Base-by-base conservation (phyloP, 1,284 basidiomycete species). In the Pseudozyma pruni region DNA sequence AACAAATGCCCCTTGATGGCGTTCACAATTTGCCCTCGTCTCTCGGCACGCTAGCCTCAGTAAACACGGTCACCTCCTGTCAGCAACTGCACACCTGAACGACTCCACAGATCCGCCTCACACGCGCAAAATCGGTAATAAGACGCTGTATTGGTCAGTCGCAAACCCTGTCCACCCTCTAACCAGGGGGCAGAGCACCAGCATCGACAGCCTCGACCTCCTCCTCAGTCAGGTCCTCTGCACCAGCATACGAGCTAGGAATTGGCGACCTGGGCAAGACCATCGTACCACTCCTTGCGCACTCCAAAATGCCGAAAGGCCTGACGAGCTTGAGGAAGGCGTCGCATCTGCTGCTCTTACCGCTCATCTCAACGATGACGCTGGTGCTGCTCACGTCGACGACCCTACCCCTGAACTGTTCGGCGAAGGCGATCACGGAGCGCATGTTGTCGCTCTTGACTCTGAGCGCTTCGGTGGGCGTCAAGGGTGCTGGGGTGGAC, bases 351-450 rank as follows among this genome's bases (percentile, higher is more conserved):
- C 86, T 86, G 50, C 91, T 93, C 86, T 98, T 98, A 46, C 91
- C 96, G 20, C 91, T 90, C 83, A 98, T 85, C 86, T 99, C 95
- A 43, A 98, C 91, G 68, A 98, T 97, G 43, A 95, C 90, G 79
- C 90, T 91, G 79, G 95, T 90, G 83, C 94, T 92, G 83, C 91
- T 92, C 52, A 99, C 90, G 83, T 99, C 96, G 39, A 98, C 94
- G 59, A 98, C 89, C 74, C 90, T 90, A 8, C 92, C 96, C 23
- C 91, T 89, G 78, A 99, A 99, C 83, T 98, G 94, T 45, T 87
- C 85, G 0, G 93, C 87, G 35, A 98, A 89, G 37, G 89, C 88
- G 59, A 90, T 89, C 82, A 99, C 90, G 25, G 92, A 91, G 43
- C 90, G 89, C 61, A 98, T 84, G 83, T 97, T 90, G 80, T 94